phyloP scores from a whole-genome alignment of 164 flowering plant genomes.

The Sextonia rubra region DNA sequence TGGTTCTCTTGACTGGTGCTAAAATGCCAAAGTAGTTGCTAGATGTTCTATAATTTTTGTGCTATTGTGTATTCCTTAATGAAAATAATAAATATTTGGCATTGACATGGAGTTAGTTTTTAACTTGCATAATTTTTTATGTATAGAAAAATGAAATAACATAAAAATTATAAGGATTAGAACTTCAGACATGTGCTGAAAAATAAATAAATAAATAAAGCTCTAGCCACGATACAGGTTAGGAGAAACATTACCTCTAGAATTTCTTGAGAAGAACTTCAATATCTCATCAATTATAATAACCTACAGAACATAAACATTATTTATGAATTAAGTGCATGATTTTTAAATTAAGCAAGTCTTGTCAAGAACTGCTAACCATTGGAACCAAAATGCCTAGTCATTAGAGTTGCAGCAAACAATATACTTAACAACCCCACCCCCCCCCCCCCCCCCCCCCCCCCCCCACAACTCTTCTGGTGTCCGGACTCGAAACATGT shows the following conservation, averaged over 20 bases:
- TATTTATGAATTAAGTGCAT: neutral
- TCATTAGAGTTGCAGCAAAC: no score
- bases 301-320: conserved; percentile 46
- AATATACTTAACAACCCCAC: no score
- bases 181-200: no score
- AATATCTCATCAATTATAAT: conserved; percentile 86
- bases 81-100: neutral
- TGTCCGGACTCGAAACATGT: no score
- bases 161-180: neutral
- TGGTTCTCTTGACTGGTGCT: no score
- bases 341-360: neutral
- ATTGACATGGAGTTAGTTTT: neutral
- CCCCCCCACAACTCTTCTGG: no score
- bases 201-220: neutral
- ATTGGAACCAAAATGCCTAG: no score
- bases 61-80: neutral
- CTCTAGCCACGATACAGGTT: neutral
- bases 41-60: neutral
- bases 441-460: no score
- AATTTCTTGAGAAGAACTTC: conserved; percentile 84
- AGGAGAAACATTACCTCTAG: conserved; percentile 47
- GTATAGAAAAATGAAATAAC: neutral
- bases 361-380: no score
- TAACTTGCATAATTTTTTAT: neutral
- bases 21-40: neutral